Evolutionary conservation across 139 green algal species (phyloP), one percentile per base, ranked within the genome.

Genomic region (Trebouxia sp.): DNA sequence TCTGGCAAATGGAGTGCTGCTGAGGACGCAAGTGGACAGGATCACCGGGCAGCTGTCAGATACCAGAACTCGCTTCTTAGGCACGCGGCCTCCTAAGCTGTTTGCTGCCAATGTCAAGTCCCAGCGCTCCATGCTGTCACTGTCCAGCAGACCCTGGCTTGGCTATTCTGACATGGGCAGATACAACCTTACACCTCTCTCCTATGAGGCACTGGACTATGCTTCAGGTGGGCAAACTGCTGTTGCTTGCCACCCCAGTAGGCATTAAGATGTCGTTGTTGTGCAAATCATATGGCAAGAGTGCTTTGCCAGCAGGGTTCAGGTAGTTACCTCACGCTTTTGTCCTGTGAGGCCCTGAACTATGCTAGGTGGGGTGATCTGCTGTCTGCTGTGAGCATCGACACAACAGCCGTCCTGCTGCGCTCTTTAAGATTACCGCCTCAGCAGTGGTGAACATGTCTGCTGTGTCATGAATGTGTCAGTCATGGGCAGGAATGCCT

Each of bases 51-150:
- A 91, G 83, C 85, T 97, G 53, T 85, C 65, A 4, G 97, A 99
- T 87, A 96, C 93, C 6, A 90, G 97, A 65, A 94, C 89, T 12
- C 92, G 97, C 62, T 98, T 99, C 87, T 88, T 99, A 76, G 97
- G 97, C 70, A 93, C 92, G 0, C 82, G 88, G 11, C 42, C 92
- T 4, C 94, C 96, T 30, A 93, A 92, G 67, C 93, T 99, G 47
- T 92, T 95, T 70, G 72, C 83, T 0, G 88, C 89, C 6, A 78
- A 51, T 6, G 90, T 97, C 38, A 85, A 89, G 20, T 95, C 94
- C 47, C 50, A 82, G 78, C 89, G 87, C 30, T 89, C 88, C 74
- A 96, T 99, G 94, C 86, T 99, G 78, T 97, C 96, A 39, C 92
- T 99, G 9, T 97, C 91, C 56, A 91, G 75, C 39, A 86, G 95